Base-by-base conservation (phyloP, 345 rosid genomes). In the Jatropha curcas region DNA sequence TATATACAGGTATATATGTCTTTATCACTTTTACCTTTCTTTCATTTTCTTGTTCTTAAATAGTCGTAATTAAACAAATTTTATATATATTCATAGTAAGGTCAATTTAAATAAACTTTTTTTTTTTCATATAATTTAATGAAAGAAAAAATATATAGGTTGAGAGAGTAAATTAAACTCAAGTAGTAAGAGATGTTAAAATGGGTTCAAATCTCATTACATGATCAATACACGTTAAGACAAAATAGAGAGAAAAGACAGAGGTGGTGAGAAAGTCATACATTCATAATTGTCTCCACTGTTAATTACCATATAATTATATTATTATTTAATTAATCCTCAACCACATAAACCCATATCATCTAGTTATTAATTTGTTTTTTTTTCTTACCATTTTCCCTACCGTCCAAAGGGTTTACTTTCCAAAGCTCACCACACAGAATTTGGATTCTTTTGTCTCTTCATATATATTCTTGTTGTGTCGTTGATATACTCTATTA, bases 401-500 rank as follows among this genome's bases (percentile, higher is more conserved):
- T 37, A 46, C 41, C 60, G 53, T 66, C 72, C 70, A 64, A 71
- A 58, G 70, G 77, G 72, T 59, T 75, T 77, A 61, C 59, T 73
- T 73, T 76, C 57, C 82, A 33, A 70, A 65, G 56, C 51, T 57
- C 7, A 66, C 8, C 60, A 61, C 27, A 71, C 20, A 70, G 71
- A 70, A 67, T 73, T 67, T 68, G 77, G 73, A 74, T 71, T 67
- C 58, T 58, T 76, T 71, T 71, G 75, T 71, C 52, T 65, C 11
- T 25, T 20, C 68, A 41, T 41, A 10, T 41, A 41, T n/a, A n/a
- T n/a, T n/a, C n/a, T n/a, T n/a, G n/a, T n/a, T n/a, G n/a, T n/a
- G n/a, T n/a, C n/a, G n/a, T n/a, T n/a, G n/a, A n/a, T n/a, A n/a
- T n/a, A n/a, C n/a, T n/a, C n/a, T n/a, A n/a, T n/a, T n/a, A n/a